These are phyloP conservation scores for Fusarium mexicanum DNA, from an alignment of 2,329 filamentous ascomycete genomes.

Conservation along the genomic window DNA sequence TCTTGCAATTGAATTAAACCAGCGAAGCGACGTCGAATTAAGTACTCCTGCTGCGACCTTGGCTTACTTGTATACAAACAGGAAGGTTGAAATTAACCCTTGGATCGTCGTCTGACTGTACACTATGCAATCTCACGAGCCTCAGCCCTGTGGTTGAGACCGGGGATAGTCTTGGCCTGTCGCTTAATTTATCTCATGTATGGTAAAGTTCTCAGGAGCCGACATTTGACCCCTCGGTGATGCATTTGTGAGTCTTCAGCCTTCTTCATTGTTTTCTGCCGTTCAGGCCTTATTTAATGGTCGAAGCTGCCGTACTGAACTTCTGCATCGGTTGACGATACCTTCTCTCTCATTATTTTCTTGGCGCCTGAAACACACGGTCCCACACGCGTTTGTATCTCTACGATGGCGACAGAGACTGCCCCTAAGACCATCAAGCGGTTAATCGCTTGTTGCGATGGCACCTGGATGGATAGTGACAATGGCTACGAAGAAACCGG, in stretches of 20 bases:
- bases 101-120: slow-evolving; percentile 12
- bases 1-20: background rate
- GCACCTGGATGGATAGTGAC: slow-evolving; percentile 65
- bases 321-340: background rate
- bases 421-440: slow-evolving; percentile 50
- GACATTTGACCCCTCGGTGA: slow-evolving; percentile 9
- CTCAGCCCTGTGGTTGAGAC: slow-evolving; percentile 29
- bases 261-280: background rate
- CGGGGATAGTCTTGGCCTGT: slow-evolving; percentile 35
- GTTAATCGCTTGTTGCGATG: slow-evolving; percentile 63
- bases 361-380: background rate
- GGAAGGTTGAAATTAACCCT: background rate
- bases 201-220: slow-evolving; percentile 1
- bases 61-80: background rate
- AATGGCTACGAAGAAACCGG: slow-evolving; percentile 56
- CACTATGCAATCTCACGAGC: slow-evolving; percentile 10
- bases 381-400: background rate
- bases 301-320: background rate
- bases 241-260: background rate
- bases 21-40: slow-evolving; percentile 3
- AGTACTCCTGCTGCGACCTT: background rate
- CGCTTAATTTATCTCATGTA: slow-evolving; percentile 34
- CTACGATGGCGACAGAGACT: slow-evolving; percentile 3
- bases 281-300: background rate
- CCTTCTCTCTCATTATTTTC: background rate